Base-by-base conservation (phyloP, 495 filamentous ascomycete species). In the Penicillium salamii region DNA sequence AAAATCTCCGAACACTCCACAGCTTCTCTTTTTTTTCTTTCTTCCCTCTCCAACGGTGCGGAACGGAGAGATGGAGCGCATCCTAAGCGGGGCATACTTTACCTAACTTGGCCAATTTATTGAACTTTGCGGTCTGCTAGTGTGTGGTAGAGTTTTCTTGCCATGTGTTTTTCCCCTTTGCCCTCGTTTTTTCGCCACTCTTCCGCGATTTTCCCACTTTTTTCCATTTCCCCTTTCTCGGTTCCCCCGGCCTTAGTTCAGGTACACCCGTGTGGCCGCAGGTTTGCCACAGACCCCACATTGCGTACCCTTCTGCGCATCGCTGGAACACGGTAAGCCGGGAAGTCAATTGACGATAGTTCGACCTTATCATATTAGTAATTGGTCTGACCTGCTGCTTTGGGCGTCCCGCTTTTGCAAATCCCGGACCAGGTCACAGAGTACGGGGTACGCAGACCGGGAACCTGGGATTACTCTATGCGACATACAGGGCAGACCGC, bases 61-160 rank as follows among this genome's bases (percentile, higher is more conserved):
- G 61, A 64, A 64, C 52, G 46, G 53, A 53, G 47, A 41, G 20
- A 28, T 49, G 42, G 32, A 28, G 21, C 32, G 46, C 49, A 51
- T 55, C 32, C 17, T 42, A 11, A 51, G 60, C 56, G 61, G 61
- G 53, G 47, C 14, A 8, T 6, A 13, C 44, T 49, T 52, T 37
- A 37, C 54, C 48, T 24, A 24, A 45, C 46, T 35, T n/a, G 47
- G 47, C 31, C 18, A 17, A 23, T 50, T 63, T 63, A 60, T 63
- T 63, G 57, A 63, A 63, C 57, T 63, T 57, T 55, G 51, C 41
- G 45, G 32, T 35, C 40, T 34, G 34, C 53, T 57, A 57, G 57
- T 58, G 48, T n/a, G 24, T 14, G 24, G 52, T 34, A 40, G 24
- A 50, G 39, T 43, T 46, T 59, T 55, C 38, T 33, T 52, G 19